Evolutionary conservation across 805 yeast genomes (phyloP).

Genomic region (Candida jianshihensis): DNA sequence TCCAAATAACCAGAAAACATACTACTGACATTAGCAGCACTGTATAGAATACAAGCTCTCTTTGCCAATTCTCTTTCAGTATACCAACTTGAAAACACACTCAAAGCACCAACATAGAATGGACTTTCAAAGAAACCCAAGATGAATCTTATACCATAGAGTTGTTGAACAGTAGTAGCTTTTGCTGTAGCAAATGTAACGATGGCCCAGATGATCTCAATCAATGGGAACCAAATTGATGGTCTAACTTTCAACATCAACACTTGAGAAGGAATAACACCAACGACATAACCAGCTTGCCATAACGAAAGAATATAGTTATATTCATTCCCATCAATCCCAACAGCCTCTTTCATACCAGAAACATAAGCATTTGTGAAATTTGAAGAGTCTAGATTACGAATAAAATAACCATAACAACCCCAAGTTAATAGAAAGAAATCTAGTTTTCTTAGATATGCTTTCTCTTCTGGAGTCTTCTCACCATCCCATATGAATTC

Average conservation of each 20-base stretch:
- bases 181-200: conserved; percentile 45
- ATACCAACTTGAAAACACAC: conserved; percentile 50
- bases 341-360: conserved; percentile 55
- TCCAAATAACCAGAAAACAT: conserved; percentile 51
- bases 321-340: conserved; percentile 40
- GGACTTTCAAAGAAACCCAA: conserved; percentile 55
- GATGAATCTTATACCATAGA: conserved; percentile 52
- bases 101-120: conserved; percentile 48
- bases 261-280: conserved; percentile 56
- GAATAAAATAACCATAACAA: neutral
- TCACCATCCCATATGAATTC: conserved; percentile 28
- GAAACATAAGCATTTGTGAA: conserved; percentile 35
- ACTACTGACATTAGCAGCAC: conserved; percentile 47
- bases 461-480: conserved; percentile 35
- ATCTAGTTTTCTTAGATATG: conserved; percentile 44
- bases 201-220: conserved; percentile 51
- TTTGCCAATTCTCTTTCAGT: conserved; percentile 40
- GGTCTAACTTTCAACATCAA: conserved; percentile 47
- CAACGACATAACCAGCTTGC: conserved; percentile 56
- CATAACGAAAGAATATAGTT: conserved; percentile 48
- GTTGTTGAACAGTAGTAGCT: conserved; percentile 38
- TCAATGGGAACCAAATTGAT: conserved; percentile 45
- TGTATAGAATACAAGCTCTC: conserved; percentile 47
- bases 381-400: neutral
- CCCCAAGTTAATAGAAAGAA: conserved; percentile 1